These are phyloP conservation scores for Fomitopsis betulina DNA, from an alignment of 1,284 basidiomycete genomes.

Conservation along the genomic window DNA sequence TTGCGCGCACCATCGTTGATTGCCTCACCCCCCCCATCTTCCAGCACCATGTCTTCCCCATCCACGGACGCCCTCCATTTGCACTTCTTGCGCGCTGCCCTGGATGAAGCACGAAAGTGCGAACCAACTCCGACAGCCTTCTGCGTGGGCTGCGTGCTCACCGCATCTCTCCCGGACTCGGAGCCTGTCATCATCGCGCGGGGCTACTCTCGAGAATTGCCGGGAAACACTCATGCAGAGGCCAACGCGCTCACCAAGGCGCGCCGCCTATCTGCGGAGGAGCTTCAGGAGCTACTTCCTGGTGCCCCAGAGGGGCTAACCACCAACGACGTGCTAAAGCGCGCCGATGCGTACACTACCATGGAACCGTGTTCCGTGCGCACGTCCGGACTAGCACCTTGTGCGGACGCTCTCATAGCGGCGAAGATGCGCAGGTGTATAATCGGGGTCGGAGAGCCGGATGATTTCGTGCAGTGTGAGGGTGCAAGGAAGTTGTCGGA, in stretches of 20 bases:
- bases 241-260: constrained; percentile 90
- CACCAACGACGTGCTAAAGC: constrained; percentile 43
- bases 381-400: constrained; percentile 84
- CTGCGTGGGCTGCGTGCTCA: constrained; percentile 90
- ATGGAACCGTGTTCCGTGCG: constrained; percentile 95
- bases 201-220: constrained; percentile 90
- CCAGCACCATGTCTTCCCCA: background rate
- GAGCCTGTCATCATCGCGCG: constrained; percentile 60
- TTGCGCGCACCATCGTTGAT: no score
- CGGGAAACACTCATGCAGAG: constrained; percentile 97
- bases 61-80: constrained; percentile 24
- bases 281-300: constrained; percentile 43
- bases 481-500: constrained; percentile 75
- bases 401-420: constrained; percentile 80
- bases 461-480: constrained; percentile 93
- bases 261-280: constrained; percentile 34
- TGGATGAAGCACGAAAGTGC: constrained; percentile 73
- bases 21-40: background rate
- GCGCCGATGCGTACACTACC: constrained; percentile 85
- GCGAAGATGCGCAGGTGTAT: constrained; percentile 74
- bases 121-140: constrained; percentile 79
- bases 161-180: constrained; percentile 38
- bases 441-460: constrained; percentile 90
- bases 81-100: constrained; percentile 58
- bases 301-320: constrained; percentile 19